phyloP scores from a whole-genome alignment of 2,329 filamentous ascomycete species.

The Fusarium sp. region DNA sequence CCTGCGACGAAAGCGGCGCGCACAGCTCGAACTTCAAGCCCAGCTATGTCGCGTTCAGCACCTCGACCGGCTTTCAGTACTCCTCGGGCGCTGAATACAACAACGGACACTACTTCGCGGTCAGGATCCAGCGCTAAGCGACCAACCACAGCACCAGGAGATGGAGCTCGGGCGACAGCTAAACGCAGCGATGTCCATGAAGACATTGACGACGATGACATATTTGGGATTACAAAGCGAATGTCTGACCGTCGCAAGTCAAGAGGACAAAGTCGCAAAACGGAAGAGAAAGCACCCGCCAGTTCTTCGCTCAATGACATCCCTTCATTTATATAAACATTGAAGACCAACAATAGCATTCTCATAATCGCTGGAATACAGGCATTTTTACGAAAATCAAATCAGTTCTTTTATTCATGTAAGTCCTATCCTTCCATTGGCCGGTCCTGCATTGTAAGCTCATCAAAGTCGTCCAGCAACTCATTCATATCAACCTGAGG shows the following conservation, averaged over 20 bases:
- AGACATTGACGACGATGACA: slow-evolving; percentile 50
- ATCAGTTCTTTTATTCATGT: slow-evolving; percentile 42
- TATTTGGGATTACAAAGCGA: slow-evolving; percentile 51
- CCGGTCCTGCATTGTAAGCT: slow-evolving; percentile 63
- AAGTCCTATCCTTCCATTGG: slow-evolving; percentile 51
- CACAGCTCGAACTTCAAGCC: slow-evolving; percentile 8
- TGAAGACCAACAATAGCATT: neutral
- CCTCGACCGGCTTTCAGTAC: slow-evolving; percentile 26
- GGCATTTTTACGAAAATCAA: slow-evolving; percentile 10
- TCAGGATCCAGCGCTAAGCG: neutral
- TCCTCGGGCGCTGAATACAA: slow-evolving; percentile 20
- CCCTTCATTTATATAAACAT: slow-evolving; percentile 51
- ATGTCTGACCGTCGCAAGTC: slow-evolving; percentile 48
- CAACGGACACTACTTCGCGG: slow-evolving; percentile 10
- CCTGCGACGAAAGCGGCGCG: slow-evolving; percentile 14
- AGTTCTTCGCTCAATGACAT: slow-evolving; percentile 48
- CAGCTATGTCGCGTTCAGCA: slow-evolving; percentile 19
- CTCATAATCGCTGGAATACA: neutral
- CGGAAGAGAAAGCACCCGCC: slow-evolving; percentile 18
- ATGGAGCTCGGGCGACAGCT: neutral
- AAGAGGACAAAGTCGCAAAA: slow-evolving; percentile 44
- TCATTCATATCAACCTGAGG: slow-evolving; percentile 83
- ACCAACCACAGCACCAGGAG: slow-evolving; percentile 13
- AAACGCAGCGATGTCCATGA: slow-evolving; percentile 13
- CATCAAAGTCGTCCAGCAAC: slow-evolving; percentile 91